Evolutionary conservation across 2,329 filamentous ascomycete species (phyloP).

Genomic region (Verticillium zaregamsianum): DNA sequence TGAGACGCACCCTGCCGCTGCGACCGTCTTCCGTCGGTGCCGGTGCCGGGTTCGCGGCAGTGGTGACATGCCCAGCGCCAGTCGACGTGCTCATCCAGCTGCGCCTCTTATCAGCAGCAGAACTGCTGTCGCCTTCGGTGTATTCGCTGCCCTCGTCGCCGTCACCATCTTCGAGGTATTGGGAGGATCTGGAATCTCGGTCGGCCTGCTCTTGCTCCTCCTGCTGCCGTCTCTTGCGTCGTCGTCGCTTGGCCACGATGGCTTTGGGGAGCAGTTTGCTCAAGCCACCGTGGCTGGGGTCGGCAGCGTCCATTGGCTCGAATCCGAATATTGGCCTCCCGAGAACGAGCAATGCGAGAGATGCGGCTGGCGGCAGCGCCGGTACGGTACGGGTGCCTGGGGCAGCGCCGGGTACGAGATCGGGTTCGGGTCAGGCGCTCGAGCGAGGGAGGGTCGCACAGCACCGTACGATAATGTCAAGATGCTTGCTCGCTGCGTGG

Average conservation of each 20-base stretch:
- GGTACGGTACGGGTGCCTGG: background rate
- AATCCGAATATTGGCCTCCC: background rate
- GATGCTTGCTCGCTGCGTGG: too few species aligned
- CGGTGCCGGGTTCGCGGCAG: too few species aligned
- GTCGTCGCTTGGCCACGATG: conserved; percentile 43
- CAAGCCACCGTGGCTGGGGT: conserved; percentile 26
- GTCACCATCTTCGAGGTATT: background rate
- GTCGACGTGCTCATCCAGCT: conserved; percentile 1
- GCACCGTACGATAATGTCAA: too few species aligned
- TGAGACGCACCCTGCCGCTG: background rate
- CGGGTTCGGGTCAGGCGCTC: background rate
- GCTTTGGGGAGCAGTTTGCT: conserved; percentile 51
- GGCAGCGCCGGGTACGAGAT: background rate
- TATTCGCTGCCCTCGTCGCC: background rate
- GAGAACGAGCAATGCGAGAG: background rate
- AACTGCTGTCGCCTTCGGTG: conserved; percentile 8
- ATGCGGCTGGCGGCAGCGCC: background rate
- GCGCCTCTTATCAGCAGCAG: conserved; percentile 22
- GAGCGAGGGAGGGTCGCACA: too few species aligned
- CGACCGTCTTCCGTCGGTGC: background rate
- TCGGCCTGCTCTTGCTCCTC: conserved; percentile 24
- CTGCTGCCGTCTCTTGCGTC: conserved; percentile 35
- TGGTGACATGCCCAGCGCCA: too few species aligned
- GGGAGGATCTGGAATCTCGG: background rate
- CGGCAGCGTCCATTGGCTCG: background rate